phyloP scores from a whole-genome alignment of 2,329 filamentous ascomycete genomes.

The Colletotrichum cuscutae region DNA sequence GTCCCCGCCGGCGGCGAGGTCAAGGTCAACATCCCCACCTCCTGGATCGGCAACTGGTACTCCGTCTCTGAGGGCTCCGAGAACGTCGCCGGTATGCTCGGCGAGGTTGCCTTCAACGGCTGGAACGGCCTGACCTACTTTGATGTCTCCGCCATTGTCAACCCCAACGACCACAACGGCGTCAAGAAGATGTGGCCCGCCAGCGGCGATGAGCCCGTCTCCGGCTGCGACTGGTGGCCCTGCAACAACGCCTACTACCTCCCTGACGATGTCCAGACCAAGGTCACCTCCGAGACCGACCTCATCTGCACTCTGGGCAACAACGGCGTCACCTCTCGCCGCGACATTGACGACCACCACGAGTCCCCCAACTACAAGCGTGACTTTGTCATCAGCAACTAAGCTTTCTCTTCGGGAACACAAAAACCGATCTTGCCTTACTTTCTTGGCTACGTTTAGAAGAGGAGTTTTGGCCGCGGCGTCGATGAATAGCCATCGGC shows the following conservation, averaged over 20 bases:
- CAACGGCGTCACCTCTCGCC: slow-evolving; percentile 40
- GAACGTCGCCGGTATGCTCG: slow-evolving; percentile 61
- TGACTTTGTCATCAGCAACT: slow-evolving; percentile 47
- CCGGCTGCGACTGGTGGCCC: slow-evolving; percentile 63
- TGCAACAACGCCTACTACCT: slow-evolving; percentile 66
- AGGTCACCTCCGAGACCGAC: slow-evolving; percentile 57
- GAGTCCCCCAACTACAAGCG: slow-evolving; percentile 40
- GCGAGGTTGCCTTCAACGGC: slow-evolving; percentile 61
- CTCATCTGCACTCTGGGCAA: slow-evolving; percentile 62
- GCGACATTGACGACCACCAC: slow-evolving; percentile 27
- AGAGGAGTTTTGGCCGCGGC: not conserved
- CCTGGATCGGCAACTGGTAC: slow-evolving; percentile 63
- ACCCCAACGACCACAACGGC: slow-evolving; percentile 58
- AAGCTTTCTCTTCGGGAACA: slow-evolving; percentile 10
- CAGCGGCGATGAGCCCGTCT: slow-evolving; percentile 48
- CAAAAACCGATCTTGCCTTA: not conserved
- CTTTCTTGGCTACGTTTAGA: not conserved
- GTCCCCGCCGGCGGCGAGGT: slow-evolving; percentile 51
- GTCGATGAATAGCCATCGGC: not conserved
- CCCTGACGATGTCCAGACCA: slow-evolving; percentile 66
- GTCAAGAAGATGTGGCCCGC: slow-evolving; percentile 66
- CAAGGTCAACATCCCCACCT: slow-evolving; percentile 53
- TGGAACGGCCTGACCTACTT: slow-evolving; percentile 63
- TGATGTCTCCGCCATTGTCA: slow-evolving; percentile 68
- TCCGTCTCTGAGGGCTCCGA: slow-evolving; percentile 56